Base-by-base conservation (phyloP, 1,284 basidiomycete genomes). In the Exobasidium cylindrosporum region DNA sequence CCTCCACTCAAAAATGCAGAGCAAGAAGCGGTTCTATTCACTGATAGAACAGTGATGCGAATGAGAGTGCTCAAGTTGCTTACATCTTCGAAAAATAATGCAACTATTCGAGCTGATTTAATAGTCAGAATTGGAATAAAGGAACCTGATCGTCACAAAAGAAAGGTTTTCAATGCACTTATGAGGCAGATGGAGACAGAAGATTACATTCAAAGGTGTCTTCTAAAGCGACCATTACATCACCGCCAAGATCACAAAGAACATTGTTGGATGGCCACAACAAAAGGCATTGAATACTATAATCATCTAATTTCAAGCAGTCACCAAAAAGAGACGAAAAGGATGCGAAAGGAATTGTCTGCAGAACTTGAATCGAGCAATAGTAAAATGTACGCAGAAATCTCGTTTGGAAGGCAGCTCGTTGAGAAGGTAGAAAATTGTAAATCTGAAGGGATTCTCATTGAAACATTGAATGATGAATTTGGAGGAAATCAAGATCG, bases 351-450 rank as follows among this genome's bases (percentile, higher is more conserved):
- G 17, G 10, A 10, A 7, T 40, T 10, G 10, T 10, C 10, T 17
- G 10, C 10, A 40, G 35, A 40, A 40, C 7, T 40, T 17, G 35
- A 40, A 40, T 40, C 35, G 35, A 40, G 47, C 26, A 21, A 50
- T 21, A 50, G 47, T 28, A 28, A 4, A 4, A 24, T 50, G n/a
- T 4, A 44, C 24, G 31, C 31, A 3, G 53, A 55, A 44, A 29
- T 55, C 28, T 11, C 53, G 2, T 55, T 55, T 32, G 53, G 13
- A 32, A 23, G 47, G 26, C 47, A 50, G 13, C 26, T 50, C 4
- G 26, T 50, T 4, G 26, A 50, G n/a, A 28, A 50, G 26, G 21
- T 50, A 4, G 47, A 21, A 23, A 13, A 28, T 13, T 24, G 21
- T 24, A 24, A 24, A 13, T 13, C n/a, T 13, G 26, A 50, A 14